These are phyloP conservation scores for Spergularia marina DNA, from an alignment of 148 eudicot genomes.

Conservation along the genomic window DNA sequence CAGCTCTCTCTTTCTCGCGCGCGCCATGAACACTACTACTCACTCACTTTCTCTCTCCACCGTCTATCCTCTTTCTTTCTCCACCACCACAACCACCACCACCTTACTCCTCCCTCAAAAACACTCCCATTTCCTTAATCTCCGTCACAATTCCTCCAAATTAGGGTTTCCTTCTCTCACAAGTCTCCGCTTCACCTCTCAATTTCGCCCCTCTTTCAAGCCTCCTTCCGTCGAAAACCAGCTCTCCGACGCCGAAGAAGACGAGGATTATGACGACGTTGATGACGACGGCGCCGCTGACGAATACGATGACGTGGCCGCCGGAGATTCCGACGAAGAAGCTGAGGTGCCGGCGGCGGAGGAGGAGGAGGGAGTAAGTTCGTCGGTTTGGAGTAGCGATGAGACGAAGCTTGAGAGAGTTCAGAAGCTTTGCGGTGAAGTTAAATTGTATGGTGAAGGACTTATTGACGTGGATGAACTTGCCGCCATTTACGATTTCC, in stretches of 20 bases:
- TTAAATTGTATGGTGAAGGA: slow-evolving; percentile 62
- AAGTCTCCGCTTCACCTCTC: slow-evolving; percentile 16
- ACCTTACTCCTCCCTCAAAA: slow-evolving; percentile 14
- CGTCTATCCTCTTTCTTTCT: slow-evolving; percentile 30
- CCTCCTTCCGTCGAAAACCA: slow-evolving; percentile 46
- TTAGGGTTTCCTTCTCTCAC: slow-evolving; percentile 34
- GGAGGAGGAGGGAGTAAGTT: background rate
- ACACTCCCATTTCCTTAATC: slow-evolving; percentile 19
- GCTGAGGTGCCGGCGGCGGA: slow-evolving; percentile 27
- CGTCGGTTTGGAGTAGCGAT: slow-evolving; percentile 35
- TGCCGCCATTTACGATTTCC: slow-evolving; percentile 70
- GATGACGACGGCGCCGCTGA: slow-evolving; percentile 44
- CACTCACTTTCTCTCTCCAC: slow-evolving; percentile 21
- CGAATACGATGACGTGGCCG: slow-evolving; percentile 18
- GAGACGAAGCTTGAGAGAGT: slow-evolving; percentile 73
- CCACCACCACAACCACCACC: slow-evolving; percentile 6
- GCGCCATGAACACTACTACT: slow-evolving; percentile 15
- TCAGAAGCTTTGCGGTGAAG: slow-evolving; percentile 65
- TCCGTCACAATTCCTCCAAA: slow-evolving; percentile 3
- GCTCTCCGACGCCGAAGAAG: slow-evolving; percentile 46
- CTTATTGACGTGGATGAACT: slow-evolving; percentile 81
- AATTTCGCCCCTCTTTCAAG: slow-evolving; percentile 33
- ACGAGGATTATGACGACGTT: slow-evolving; percentile 44
- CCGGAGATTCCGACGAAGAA: slow-evolving; percentile 30
- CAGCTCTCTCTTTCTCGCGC: slow-evolving; percentile 25